These are phyloP conservation scores for Udeniomyces megalosporus DNA, from an alignment of 768 basidiomycete genomes.

Conservation along the genomic window DNA sequence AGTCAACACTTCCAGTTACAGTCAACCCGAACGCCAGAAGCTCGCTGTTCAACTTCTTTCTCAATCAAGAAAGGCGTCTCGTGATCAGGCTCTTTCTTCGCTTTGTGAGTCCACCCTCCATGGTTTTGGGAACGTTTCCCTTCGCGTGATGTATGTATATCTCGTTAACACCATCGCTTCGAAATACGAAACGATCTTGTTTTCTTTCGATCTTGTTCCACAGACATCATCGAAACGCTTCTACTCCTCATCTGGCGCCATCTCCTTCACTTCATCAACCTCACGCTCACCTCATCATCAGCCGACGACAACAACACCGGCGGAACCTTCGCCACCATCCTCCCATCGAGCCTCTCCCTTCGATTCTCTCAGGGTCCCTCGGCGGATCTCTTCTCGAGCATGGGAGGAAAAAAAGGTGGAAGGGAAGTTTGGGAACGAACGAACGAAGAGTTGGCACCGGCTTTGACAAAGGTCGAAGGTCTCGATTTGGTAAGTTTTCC, in stretches of 20 bases:
- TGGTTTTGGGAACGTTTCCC: not conserved
- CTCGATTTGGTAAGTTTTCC: conserved; percentile 38
- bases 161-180: not conserved
- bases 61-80: not conserved
- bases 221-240: conserved; percentile 60
- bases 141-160: not conserved
- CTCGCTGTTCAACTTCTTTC: not conserved
- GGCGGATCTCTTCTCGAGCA: not conserved
- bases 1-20: conserved; percentile 1
- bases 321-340: conserved; percentile 18
- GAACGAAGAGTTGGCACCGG: conserved; percentile 40
- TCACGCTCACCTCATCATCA: conserved; percentile 12
- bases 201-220: too few relatives aligned
- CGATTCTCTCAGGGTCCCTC: conserved; percentile 10
- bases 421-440: conserved; percentile 44
- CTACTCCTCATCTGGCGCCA: conserved; percentile 70
- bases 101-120: not conserved
- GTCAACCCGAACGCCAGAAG: not conserved
- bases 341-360: conserved; percentile 11
- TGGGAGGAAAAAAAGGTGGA: conserved; percentile 28
- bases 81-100: not conserved
- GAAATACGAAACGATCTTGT: too few relatives aligned
- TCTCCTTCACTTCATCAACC: conserved; percentile 42
- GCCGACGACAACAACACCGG: conserved; percentile 17
- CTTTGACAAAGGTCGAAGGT: conserved; percentile 40